Evolutionary conservation across 2,329 filamentous ascomycete species (phyloP), one percentile per base, ranked within the genome.

Genomic region (Nothophoma quercina): DNA sequence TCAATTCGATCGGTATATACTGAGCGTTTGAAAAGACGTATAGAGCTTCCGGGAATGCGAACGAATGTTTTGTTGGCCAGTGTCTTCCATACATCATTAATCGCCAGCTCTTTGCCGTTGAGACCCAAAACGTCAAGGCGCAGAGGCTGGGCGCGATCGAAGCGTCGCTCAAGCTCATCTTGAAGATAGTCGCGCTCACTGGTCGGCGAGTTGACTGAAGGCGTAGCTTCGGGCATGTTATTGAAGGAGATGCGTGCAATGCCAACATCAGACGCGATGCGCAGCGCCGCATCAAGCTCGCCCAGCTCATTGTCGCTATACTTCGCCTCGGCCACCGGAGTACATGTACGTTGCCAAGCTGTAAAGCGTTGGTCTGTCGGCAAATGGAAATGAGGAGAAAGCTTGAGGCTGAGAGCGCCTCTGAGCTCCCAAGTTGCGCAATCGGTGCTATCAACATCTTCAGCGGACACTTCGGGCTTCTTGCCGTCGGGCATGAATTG

Each of bases 21-120:
- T 1, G 70, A 74, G 44, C 71, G 69, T 59, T 79, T 80, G 10
- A 65, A 63, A 7, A 81, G 69, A 1, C 70, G 56, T 13, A 79
- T 60, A 2, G 62, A 58, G 8, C 71, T 76, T 5, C 74, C 74
- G 0, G 77, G 77, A 16, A 81, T 68, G 4, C 59, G 66, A 33
- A 81, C 63, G 44, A 65, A 75, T 1, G 68, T 51, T 25, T 52
- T 60, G 28, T 59, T 63, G 7, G 56, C 43, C 34, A 79, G 62
- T 4, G 45, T 42, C 19, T 59, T 65, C 71, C 75, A 77, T 1
- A 75, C 59, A 48, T 79, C 56, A 2, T 45, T 48, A 8, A 74
- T 49, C 1, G 49, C 63, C 5, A 55, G 63, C 28, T 71, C 63
- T 50, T 75, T 76, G 8, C 78, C 78, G 52, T 81, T 80, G 67